phyloP scores from a whole-genome alignment of 1,284 basidiomycete genomes.

The Cystobasidium sp. region DNA sequence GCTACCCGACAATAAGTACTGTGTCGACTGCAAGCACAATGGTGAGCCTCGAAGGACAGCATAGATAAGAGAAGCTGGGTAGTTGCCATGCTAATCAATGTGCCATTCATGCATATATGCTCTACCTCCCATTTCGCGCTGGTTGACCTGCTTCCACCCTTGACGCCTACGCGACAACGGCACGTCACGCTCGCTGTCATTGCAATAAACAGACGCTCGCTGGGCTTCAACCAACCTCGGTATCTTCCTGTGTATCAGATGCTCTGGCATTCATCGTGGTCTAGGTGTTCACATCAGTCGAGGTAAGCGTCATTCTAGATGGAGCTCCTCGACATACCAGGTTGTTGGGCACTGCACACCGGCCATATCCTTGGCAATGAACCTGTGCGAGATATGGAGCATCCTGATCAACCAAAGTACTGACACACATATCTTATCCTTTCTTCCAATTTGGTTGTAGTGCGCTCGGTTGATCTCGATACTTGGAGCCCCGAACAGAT shows the following conservation, averaged over 20 bases:
- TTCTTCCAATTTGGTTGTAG: slow-evolving; percentile 55
- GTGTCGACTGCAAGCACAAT: slow-evolving; percentile 79
- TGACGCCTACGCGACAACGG: not conserved
- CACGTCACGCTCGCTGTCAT: not conserved
- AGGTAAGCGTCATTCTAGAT: slow-evolving; percentile 52
- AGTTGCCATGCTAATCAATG: not conserved
- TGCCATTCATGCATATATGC: not conserved
- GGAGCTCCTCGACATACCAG: not conserved
- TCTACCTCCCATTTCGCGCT: not conserved
- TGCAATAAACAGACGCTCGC: slow-evolving; percentile 73
- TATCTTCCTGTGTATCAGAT: slow-evolving; percentile 77
- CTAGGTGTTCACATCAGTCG: slow-evolving; percentile 98
- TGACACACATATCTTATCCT: not conserved
- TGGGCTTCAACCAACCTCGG: slow-evolving; percentile 99
- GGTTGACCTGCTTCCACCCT: not conserved
- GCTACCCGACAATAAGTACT: slow-evolving; percentile 87
- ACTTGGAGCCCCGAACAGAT: slow-evolving; percentile 98
- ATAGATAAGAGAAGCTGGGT: not conserved
- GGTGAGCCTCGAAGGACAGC: slow-evolving; percentile 62
- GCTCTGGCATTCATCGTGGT: slow-evolving; percentile 95
- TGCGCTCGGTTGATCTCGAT: slow-evolving; percentile 97
- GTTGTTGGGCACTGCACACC: not conserved
- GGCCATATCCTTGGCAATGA: not conserved
- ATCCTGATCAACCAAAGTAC: not conserved
- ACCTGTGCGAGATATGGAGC: not conserved